Evolutionary conservation across 768 basidiomycete species (phyloP), one percentile per base, ranked within the genome.

Genomic region (Lactifluus pinguis): DNA sequence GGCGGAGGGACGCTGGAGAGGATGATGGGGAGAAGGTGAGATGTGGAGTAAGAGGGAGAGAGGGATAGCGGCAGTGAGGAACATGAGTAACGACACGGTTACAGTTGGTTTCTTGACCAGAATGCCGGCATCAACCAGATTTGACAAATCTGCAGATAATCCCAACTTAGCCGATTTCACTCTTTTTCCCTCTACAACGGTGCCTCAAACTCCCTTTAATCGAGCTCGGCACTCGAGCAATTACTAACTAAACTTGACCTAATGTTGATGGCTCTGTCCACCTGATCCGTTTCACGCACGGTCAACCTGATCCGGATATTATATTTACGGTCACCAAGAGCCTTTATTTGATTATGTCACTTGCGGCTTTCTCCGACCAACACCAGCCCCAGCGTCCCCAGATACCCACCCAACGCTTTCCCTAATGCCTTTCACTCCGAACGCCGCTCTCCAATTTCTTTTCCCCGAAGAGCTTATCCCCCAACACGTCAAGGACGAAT

Each of bases 381-480:
- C 9, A 1, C 32, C 32, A 9, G 5, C 32, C 32, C 32, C 5
- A 34, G 5, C 32, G 7, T 4, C 32, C 32, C 32, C 9, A 6
- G 9, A 5, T 6, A 34, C 32, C 9, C 6, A 34, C 32, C 32
- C 25, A 25, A 34, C 32, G 32, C 48, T 6, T 5, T 32, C 29
- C 53, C 61, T 49, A 14, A 75, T 75, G 75, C 63, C 75, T 55
- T 79, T 85, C 75, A 85, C 83, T 4, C 78, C 84, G 44, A 85
- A 91, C 72, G 66, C 76, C 44, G 68, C 74, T 52, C 85, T 94
- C 67, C 86, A 93, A 69, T 82, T 95, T 54, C 76, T 91, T 65
- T 95, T 95, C 74, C 75, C 86, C 32, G 74, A 83, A 36, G 80
- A 81, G 55, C 77, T 89, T 72, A 87, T 95, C 66, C 84, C 92